These are phyloP conservation scores for Trichoderma reesei DNA, from an alignment of 495 filamentous ascomycete species.

Conservation along the genomic window DNA sequence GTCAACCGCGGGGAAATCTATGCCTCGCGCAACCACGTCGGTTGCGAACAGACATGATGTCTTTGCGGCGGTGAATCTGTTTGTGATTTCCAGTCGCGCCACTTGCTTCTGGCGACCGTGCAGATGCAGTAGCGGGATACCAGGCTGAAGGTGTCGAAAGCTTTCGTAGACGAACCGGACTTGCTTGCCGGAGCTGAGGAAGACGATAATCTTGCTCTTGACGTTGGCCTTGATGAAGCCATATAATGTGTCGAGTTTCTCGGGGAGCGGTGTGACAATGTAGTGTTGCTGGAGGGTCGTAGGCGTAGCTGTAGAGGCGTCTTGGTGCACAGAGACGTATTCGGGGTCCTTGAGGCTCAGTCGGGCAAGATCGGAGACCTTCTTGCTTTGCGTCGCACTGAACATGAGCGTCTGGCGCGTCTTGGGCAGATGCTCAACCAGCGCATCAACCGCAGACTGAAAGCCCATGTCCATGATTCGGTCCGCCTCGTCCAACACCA, in stretches of 20 bases:
- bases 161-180: constrained; percentile 91
- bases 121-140: constrained; percentile 88
- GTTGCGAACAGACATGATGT: constrained; percentile 86
- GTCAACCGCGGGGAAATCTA: constrained; percentile 94
- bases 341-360: constrained; percentile 83
- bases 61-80: constrained; percentile 66
- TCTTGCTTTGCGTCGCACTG: constrained; percentile 91
- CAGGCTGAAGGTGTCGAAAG: constrained; percentile 88
- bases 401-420: constrained; percentile 87
- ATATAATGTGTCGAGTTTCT: constrained; percentile 87
- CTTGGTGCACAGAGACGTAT: constrained; percentile 88
- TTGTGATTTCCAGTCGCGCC: constrained; percentile 76
- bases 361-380: constrained; percentile 82
- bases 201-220: constrained; percentile 87
- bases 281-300: constrained; percentile 83
- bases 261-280: constrained; percentile 66
- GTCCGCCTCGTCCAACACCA: constrained; percentile 94
- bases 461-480: constrained; percentile 98
- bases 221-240: constrained; percentile 84
- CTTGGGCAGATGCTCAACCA: constrained; percentile 83
- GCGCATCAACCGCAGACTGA: constrained; percentile 80
- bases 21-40: constrained; percentile 83
- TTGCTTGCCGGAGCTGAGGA: constrained; percentile 89
- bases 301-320: constrained; percentile 72
- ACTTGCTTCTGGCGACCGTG: constrained; percentile 91